Conservation (phyloP, 139 green algal species). For the Haematococcus lacustris region DNA sequence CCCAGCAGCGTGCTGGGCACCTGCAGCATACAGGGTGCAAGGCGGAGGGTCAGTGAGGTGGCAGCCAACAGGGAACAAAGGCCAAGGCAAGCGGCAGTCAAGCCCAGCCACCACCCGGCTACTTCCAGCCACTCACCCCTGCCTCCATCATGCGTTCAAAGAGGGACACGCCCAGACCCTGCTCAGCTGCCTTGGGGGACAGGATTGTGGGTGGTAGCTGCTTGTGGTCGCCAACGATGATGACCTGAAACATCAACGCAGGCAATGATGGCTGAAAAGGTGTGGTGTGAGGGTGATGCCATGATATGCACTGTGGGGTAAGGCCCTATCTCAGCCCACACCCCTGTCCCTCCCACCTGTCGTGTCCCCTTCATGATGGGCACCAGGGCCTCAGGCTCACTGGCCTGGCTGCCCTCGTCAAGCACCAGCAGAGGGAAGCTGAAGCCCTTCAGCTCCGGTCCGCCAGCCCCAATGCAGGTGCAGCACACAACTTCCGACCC, state of each 20-base stretch:
- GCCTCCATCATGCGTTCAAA: slow-evolving; percentile 62
- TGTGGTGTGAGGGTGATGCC: too few species aligned
- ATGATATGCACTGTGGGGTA: too few species aligned
- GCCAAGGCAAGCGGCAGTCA: too few species aligned
- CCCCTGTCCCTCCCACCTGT: too few species aligned
- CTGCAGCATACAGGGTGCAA: too few species aligned
- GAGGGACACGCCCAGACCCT: slow-evolving; percentile 52
- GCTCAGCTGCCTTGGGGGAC: slow-evolving; percentile 17
- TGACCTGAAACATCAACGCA: slow-evolving; percentile 20
- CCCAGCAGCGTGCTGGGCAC: too few species aligned
- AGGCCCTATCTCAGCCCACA: too few species aligned
- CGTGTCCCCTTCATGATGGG: slow-evolving; percentile 22
- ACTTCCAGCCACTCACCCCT: too few species aligned
- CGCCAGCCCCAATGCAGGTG: slow-evolving; percentile 24
- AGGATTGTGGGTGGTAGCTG: slow-evolving; percentile 76
- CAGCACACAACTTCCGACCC: slow-evolving; percentile 31
- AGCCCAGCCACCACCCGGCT: too few species aligned
- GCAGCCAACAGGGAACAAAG: too few species aligned
- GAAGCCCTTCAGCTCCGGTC: slow-evolving; percentile 18
- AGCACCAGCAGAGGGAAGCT: slow-evolving; percentile 23
- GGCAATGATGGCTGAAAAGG: too few species aligned
- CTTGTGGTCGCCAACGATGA: slow-evolving; percentile 77
- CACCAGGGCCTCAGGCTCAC: slow-evolving; percentile 27
- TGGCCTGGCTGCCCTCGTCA: slow-evolving; percentile 30
- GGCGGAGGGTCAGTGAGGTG: too few species aligned